Evolutionary conservation across 2,329 filamentous ascomycete genomes (phyloP), one percentile per base, ranked within the genome.

Genomic region (Aspergillus piperis): DNA sequence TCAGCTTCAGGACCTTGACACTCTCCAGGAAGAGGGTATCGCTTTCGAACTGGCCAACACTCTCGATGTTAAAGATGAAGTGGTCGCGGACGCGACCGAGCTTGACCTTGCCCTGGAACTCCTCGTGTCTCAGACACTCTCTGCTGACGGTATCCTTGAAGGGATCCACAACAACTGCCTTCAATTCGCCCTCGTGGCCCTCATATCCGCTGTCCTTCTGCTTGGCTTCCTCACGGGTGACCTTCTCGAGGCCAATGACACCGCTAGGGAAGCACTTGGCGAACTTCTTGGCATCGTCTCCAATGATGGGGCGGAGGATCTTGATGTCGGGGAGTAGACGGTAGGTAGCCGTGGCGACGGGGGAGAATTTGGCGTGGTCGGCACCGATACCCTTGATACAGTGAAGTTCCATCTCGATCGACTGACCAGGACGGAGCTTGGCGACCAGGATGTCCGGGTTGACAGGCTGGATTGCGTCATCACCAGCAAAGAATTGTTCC

Each of bases 11-110:
- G 68, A 92, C 82, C 79, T 89, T 90, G 54, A 99, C 85, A 27
- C 91, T 88, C 79, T 98, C 92, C 59, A 99, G 78, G 81, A 99
- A 98, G 65, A 99, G 83, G 77, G 92, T 88, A 70, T 98, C 94
- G 73, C 92, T 96, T 61, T 95, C 89, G 82, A 92, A 96, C 80
- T 99, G 95, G 5, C 95, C 96, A 0, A 92, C 89, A 81, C 93
- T 97, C 82, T 99, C 95, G 38, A 99, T 84, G 57, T 88, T 90
- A 83, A 95, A 99, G 77, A 99, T 98, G 77, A 99, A 99, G 80
- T 99, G 96, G 76, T 99, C 95, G 66, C 92, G 84, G 69, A 92
- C 82, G 57, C 96, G 85, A 47, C 95, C 95, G 32, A 99, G 86
- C 82, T 92, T 93, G 65, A 99, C 95, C 82, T 97, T 99, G 73